Evolutionary conservation across 768 basidiomycete species (phyloP).

Genomic region (Serendipita sp.): DNA sequence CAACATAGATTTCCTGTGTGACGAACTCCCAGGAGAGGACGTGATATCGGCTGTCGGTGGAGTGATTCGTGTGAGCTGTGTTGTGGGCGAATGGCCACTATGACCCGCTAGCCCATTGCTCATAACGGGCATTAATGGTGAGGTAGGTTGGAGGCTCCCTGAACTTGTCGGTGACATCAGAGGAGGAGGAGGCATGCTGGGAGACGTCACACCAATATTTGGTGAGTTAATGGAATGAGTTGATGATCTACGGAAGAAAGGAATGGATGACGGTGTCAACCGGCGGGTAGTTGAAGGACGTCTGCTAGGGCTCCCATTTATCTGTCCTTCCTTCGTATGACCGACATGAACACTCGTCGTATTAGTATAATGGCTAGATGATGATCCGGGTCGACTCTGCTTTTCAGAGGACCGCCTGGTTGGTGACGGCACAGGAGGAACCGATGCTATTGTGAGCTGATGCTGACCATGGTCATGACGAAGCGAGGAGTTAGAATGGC

Average conservation of each 20-base stretch:
- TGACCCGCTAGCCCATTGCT: background rate
- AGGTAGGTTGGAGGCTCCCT: constrained; percentile 21
- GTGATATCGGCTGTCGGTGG: constrained; percentile 14
- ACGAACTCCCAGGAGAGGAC: constrained; percentile 22
- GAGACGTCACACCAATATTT: background rate
- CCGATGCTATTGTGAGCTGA: background rate
- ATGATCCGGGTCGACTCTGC: constrained; percentile 7
- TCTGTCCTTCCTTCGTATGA: constrained; percentile 7
- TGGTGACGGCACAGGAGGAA: constrained; percentile 6
- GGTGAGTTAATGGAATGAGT: constrained; percentile 53
- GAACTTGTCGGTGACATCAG: constrained; percentile 13
- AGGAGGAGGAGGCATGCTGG: constrained; percentile 35
- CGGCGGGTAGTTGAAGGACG: constrained; percentile 42
- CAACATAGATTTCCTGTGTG: constrained; percentile 68
- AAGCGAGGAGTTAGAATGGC: background rate
- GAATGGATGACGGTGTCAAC: constrained; percentile 81
- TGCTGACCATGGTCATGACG: background rate
- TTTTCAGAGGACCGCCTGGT: background rate
- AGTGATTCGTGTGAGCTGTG: background rate
- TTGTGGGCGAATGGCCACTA: constrained; percentile 5
- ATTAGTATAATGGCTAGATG: constrained; percentile 1
- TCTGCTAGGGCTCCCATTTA: constrained; percentile 21
- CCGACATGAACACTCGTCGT: constrained; percentile 7
- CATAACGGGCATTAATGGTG: constrained; percentile 32
- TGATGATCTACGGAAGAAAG: constrained; percentile 83